phyloP scores from a whole-genome alignment of 495 filamentous ascomycete genomes.

The Sporormia fimetaria region DNA sequence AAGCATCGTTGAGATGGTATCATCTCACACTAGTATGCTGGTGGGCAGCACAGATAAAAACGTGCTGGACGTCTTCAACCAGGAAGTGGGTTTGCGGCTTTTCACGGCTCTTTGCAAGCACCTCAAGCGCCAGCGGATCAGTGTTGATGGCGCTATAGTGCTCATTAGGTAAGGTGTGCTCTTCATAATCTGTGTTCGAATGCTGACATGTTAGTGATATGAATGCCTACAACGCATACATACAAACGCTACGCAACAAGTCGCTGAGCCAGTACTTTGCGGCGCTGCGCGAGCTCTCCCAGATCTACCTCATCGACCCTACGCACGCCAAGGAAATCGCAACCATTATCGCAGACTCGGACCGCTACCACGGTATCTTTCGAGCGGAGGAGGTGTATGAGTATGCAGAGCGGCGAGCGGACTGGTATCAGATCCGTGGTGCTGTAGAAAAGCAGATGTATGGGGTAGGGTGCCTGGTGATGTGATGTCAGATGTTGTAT shows the following conservation, averaged over 20 bases:
- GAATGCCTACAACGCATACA: conserved; percentile 82
- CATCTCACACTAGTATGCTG: conserved; percentile 81
- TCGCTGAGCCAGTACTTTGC: conserved; percentile 81
- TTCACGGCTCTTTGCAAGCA: conserved; percentile 92
- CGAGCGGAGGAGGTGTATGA: conserved; percentile 94
- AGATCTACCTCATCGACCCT: conserved; percentile 88
- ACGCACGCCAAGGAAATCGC: conserved; percentile 90
- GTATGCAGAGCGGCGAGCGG: conserved; percentile 84
- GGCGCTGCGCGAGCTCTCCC: conserved; percentile 80
- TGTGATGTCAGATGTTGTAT: too few species aligned
- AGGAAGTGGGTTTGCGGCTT: conserved; percentile 87
- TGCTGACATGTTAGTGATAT: conserved; percentile 52
- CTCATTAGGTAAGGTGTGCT: conserved; percentile 57
- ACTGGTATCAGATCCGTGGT: conserved; percentile 81
- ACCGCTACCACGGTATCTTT: conserved; percentile 84
- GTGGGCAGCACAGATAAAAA: conserved; percentile 90
- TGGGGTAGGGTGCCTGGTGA: conserved; percentile 76
- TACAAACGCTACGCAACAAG: conserved; percentile 66
- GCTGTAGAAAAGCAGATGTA: conserved; percentile 97
- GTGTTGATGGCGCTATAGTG: conserved; percentile 77
- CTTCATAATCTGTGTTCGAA: neutral
- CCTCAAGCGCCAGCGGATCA: conserved; percentile 88
- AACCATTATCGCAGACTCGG: conserved; percentile 81
- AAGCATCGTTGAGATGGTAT: conserved; percentile 72
- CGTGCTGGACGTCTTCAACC: conserved; percentile 96